Evolutionary conservation across 176 grass and related monocot genomes (phyloP).

Genomic region (Triticum turgidum): DNA sequence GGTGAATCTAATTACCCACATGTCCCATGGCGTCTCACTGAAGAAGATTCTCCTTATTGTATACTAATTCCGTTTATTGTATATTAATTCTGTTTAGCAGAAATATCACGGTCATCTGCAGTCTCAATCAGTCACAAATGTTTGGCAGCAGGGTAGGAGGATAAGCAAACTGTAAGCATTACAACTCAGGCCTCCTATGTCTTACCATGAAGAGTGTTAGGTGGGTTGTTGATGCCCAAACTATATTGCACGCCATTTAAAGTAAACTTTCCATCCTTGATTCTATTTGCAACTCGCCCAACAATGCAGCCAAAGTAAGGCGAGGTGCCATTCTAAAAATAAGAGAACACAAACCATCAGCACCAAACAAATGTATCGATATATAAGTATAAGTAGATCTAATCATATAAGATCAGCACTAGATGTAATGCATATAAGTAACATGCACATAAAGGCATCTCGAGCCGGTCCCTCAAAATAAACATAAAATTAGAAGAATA

Average conservation of each 20-base stretch:
- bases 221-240: slow-evolving; percentile 67
- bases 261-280: slow-evolving; percentile 74
- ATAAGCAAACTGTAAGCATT: background rate
- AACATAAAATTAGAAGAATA: no score
- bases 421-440: background rate
- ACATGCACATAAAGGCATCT: background rate
- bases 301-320: slow-evolving; percentile 93
- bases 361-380: background rate
- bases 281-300: slow-evolving; percentile 89
- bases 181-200: background rate
- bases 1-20: background rate
- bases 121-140: background rate
- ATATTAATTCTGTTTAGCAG: background rate
- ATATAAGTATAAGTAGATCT: background rate
- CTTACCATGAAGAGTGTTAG: slow-evolving; percentile 87
- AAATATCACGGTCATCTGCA: slow-evolving; percentile 19
- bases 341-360: slow-evolving; percentile 39
- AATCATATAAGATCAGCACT: background rate
- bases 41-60: background rate
- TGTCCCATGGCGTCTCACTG: background rate
- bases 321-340: slow-evolving; percentile 61
- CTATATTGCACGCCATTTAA: slow-evolving; percentile 64
- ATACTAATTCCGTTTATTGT: background rate
- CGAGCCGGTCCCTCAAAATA: no score
- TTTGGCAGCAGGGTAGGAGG: background rate